Conservation (phyloP, 1,284 basidiomycete genomes). For the Porodaedalea pini region DNA sequence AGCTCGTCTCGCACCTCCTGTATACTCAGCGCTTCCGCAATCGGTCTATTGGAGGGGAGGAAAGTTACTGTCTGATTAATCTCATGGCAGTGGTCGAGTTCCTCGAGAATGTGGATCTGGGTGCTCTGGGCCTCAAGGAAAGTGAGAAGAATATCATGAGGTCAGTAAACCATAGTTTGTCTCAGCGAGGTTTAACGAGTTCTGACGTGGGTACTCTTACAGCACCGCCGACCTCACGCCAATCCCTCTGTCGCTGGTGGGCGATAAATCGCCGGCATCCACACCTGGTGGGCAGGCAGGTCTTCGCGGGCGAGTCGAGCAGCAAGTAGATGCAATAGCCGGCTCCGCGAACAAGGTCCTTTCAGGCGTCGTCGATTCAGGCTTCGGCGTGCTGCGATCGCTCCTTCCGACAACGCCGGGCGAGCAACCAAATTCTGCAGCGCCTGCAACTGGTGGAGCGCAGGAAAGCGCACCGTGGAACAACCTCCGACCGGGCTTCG, state of each 20-base stretch:
- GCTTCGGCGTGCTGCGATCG: constrained; percentile 74
- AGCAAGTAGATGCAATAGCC: constrained; percentile 79
- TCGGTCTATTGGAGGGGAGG: constrained; percentile 74
- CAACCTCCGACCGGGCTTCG: constrained; percentile 48
- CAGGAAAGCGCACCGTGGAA: constrained; percentile 39
- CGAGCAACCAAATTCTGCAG: constrained; percentile 28
- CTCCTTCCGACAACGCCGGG: constrained; percentile 41
- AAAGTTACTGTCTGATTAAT: constrained; percentile 90
- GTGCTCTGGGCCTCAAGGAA: constrained; percentile 73
- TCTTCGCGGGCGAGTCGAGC: constrained; percentile 72
- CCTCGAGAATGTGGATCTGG: constrained; percentile 86
- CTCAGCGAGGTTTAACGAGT: background rate
- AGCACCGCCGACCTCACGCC: constrained; percentile 76
- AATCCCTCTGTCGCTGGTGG: constrained; percentile 52
- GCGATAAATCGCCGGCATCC: constrained; percentile 29
- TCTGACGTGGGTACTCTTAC: constrained; percentile 12
- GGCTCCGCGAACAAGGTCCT: constrained; percentile 84
- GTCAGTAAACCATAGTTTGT: constrained; percentile 30
- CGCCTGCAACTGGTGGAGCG: constrained; percentile 24
- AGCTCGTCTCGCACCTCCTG: constrained; percentile 80
- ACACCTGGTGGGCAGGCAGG: constrained; percentile 36
- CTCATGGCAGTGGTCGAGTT: constrained; percentile 93
- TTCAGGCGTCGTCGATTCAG: constrained; percentile 81
- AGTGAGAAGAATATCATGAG: constrained; percentile 58
- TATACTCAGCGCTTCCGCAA: constrained; percentile 85